These are phyloP conservation scores for Ilyonectria robusta DNA, from an alignment of 2,329 filamentous ascomycete species.

Conservation along the genomic window DNA sequence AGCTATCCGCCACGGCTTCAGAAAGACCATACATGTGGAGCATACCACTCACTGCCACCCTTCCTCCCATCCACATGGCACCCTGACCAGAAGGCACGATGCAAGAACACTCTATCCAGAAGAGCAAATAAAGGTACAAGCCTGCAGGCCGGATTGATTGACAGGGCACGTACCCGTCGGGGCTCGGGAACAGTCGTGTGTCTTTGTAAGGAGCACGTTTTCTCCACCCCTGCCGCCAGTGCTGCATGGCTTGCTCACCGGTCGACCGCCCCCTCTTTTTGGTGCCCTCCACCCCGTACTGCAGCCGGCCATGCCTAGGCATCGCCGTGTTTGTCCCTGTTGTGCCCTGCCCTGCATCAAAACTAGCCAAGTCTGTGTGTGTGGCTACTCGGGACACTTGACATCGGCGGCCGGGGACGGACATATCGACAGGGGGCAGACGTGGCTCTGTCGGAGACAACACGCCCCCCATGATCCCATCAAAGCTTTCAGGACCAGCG, in stretches of 20 bases:
- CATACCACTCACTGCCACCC: slow-evolving; percentile 12
- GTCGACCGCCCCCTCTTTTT: slow-evolving; percentile 37
- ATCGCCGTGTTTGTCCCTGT: slow-evolving; percentile 8
- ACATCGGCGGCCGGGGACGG: slow-evolving; percentile 31
- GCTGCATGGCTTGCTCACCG: slow-evolving; percentile 45
- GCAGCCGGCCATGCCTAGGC: not conserved
- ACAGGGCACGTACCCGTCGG: slow-evolving; percentile 26
- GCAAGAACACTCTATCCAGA: slow-evolving; percentile 4
- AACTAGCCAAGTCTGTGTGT: slow-evolving; percentile 21
- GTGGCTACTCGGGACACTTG: slow-evolving; percentile 26
- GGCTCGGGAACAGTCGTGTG: slow-evolving; percentile 7
- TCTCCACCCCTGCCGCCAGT: slow-evolving; percentile 40
- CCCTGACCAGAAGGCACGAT: slow-evolving; percentile 3
- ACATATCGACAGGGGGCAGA: slow-evolving; percentile 34
- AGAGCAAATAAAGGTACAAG: slow-evolving; percentile 23
- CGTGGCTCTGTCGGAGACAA: slow-evolving; percentile 45
- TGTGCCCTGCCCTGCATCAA: slow-evolving; percentile 25
- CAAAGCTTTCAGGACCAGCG: slow-evolving; percentile 12
- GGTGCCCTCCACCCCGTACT: slow-evolving; percentile 30
- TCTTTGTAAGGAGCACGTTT: slow-evolving; percentile 27
- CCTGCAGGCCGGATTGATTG: slow-evolving; percentile 31
- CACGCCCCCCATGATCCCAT: slow-evolving; percentile 35
- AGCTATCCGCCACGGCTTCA: not conserved
- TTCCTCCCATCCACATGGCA: slow-evolving; percentile 20
- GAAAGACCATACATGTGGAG: not conserved